Percentiles rank a stretch among this genome's conserved stretches.
Evolutionary conservation across 192 early-diverging fungal genomes (phyloP).

Genomic region (Coemansia sp.): DNA sequence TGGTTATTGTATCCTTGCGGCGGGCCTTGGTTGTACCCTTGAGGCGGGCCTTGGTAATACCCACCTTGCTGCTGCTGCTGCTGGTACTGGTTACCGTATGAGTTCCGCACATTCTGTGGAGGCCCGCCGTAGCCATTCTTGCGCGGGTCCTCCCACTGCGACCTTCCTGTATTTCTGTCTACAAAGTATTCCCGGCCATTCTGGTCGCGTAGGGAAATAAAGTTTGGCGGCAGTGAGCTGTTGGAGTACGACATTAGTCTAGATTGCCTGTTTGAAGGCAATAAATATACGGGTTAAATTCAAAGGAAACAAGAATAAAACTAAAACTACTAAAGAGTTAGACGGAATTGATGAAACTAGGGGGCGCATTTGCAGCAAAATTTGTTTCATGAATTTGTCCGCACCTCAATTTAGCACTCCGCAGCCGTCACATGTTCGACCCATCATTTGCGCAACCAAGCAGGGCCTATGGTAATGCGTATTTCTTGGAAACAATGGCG

Average conservation of each 20-base stretch:
- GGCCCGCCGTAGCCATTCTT: constrained; percentile 1
- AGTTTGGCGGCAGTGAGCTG: constrained; percentile 31
- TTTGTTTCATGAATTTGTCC: not conserved
- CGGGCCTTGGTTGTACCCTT: too few relatives aligned
- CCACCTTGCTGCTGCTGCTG: not conserved
- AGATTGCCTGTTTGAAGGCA: not conserved
- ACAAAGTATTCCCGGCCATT: constrained; percentile 27
- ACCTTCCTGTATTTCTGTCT: constrained; percentile 21
- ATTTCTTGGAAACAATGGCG: not conserved
- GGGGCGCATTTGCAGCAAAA: not conserved
- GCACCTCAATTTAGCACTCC: not conserved
- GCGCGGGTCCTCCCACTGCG: constrained; percentile 33
- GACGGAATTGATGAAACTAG: not conserved
- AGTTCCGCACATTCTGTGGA: not conserved
- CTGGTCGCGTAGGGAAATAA: constrained; percentile 20
- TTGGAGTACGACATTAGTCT: not conserved
- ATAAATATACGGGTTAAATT: not conserved
- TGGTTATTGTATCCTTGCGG: not conserved
- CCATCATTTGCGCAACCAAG: not conserved
- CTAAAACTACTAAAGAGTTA: not conserved
- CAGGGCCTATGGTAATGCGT: not conserved
- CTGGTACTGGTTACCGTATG: constrained; percentile 3
- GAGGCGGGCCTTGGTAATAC: too few relatives aligned
- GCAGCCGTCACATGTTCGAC: not conserved
- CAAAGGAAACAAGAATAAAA: not conserved